Conservation (phyloP, 768 basidiomycete species). For the Hericium erinaceus region DNA sequence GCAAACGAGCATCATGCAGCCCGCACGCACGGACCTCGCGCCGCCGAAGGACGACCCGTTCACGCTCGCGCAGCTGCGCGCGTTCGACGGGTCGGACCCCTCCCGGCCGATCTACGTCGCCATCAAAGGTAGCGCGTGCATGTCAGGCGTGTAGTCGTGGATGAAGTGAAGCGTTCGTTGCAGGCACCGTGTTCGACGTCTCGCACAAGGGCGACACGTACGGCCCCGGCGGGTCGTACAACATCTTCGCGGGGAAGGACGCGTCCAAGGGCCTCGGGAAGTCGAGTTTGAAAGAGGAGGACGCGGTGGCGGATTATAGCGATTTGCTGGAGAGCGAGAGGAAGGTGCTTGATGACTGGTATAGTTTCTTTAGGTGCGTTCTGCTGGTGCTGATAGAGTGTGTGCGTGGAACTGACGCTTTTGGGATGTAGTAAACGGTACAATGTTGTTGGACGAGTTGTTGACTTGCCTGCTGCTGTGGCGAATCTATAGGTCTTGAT, state of each 20-base stretch:
- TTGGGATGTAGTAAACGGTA: conserved; percentile 63
- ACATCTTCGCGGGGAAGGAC: conserved; percentile 90
- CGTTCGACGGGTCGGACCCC: conserved; percentile 61
- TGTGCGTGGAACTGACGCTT: neutral
- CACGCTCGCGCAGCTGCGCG: conserved; percentile 55
- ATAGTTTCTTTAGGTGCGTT: conserved; percentile 77
- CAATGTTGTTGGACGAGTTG: conserved; percentile 73
- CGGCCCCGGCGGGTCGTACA: conserved; percentile 70
- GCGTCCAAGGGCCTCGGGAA: conserved; percentile 83
- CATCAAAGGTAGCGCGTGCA: conserved; percentile 61
- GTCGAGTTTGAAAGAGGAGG: conserved; percentile 78
- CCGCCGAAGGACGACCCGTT: conserved; percentile 75
- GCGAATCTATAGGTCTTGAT: conserved; percentile 12
- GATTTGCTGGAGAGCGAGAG: conserved; percentile 56
- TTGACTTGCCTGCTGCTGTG: conserved; percentile 38
- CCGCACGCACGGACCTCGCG: conserved; percentile 46
- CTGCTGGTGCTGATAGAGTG: neutral
- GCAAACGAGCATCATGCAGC: conserved; percentile 61
- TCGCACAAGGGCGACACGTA: conserved; percentile 80
- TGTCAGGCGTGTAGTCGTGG: no score
- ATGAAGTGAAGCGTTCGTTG: neutral
- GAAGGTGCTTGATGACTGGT: conserved; percentile 86
- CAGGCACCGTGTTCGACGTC: conserved; percentile 89
- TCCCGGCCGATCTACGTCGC: conserved; percentile 78
- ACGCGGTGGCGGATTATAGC: conserved; percentile 86